Conservation (phyloP, 1,139 yeast species). For the Debaryomyces nepalensis region DNA sequence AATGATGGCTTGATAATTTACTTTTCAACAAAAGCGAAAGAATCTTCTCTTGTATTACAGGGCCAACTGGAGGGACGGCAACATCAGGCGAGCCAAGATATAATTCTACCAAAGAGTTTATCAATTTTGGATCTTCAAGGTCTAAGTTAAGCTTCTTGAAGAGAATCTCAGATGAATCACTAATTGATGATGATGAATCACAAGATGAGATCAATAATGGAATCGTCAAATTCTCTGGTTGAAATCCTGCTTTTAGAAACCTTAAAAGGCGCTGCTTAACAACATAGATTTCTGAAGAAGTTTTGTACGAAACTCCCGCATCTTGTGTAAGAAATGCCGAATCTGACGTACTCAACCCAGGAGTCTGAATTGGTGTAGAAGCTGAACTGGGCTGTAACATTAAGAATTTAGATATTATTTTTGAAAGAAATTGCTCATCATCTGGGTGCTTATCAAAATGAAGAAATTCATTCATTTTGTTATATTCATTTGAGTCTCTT, state of each 20-base stretch:
- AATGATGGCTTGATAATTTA: constrained; percentile 47
- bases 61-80: constrained; percentile 55
- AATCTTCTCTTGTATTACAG: constrained; percentile 62
- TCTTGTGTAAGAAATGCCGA: constrained; percentile 64
- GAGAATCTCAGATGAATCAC: constrained; percentile 54
- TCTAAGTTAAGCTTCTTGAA: constrained; percentile 58
- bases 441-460: constrained; percentile 31
- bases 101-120: constrained; percentile 48
- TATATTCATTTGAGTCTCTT: constrained; percentile 49
- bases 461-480: constrained; percentile 34
- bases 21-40: constrained; percentile 59
- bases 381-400: constrained; percentile 52
- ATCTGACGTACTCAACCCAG: constrained; percentile 66
- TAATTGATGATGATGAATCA: constrained; percentile 59
- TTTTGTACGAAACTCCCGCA: constrained; percentile 65
- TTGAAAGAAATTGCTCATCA: constrained; percentile 49
- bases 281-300: constrained; percentile 47
- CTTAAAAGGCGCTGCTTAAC: constrained; percentile 48
- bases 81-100: constrained; percentile 49
- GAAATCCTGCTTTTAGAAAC: constrained; percentile 45
- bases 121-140: constrained; percentile 50
- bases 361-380: constrained; percentile 40
- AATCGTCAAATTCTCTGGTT: constrained; percentile 36
- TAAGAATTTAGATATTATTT: constrained; percentile 58
- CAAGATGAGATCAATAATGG: constrained; percentile 67